Percentiles rank a stretch among this genome's conserved stretches.
Conservation (phyloP, 176 grass and related monocot species). For the Melocanna baccifera region DNA sequence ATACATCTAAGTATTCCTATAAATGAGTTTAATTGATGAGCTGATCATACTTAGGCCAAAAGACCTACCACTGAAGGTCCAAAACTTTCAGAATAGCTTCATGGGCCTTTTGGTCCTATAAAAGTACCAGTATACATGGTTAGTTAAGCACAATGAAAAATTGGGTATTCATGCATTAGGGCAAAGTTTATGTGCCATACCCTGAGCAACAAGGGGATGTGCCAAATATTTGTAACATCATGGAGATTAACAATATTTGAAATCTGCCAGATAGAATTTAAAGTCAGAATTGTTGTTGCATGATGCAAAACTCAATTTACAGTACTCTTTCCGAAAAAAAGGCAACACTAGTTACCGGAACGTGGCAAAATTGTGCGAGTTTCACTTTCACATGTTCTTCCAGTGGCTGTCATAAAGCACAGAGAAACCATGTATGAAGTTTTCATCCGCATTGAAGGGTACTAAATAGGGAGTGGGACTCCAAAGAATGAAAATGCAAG, state of each 20-base stretch:
- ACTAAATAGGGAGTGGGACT: background rate
- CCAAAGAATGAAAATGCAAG: background rate
- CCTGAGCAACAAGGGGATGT: conserved; percentile 91
- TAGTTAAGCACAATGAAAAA: conserved; percentile 13
- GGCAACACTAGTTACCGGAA: conserved; percentile 49
- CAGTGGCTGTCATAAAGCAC: conserved; percentile 59
- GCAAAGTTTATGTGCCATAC: conserved; percentile 43
- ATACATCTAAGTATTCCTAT: background rate
- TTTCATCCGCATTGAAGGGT: background rate
- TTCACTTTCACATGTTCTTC: conserved; percentile 85
- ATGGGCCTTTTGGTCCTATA: conserved; percentile 86
- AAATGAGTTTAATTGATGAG: conserved; percentile 6
- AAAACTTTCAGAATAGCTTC: conserved; percentile 79
- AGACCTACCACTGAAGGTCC: conserved; percentile 59
- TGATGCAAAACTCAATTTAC: background rate
- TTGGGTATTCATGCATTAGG: background rate
- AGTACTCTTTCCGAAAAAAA: background rate
- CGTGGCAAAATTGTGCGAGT: conserved; percentile 90
- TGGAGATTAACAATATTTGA: conserved; percentile 79
- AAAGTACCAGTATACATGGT: background rate
- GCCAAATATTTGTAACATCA: conserved; percentile 98
- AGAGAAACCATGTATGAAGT: conserved; percentile 17
- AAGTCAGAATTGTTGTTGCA: conserved; percentile 12
- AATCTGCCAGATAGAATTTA: conserved; percentile 46
- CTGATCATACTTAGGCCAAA: conserved; percentile 12